These are phyloP conservation scores for Kluyveromyces wickerhamii DNA, from an alignment of 805 yeast species.

Conservation along the genomic window DNA sequence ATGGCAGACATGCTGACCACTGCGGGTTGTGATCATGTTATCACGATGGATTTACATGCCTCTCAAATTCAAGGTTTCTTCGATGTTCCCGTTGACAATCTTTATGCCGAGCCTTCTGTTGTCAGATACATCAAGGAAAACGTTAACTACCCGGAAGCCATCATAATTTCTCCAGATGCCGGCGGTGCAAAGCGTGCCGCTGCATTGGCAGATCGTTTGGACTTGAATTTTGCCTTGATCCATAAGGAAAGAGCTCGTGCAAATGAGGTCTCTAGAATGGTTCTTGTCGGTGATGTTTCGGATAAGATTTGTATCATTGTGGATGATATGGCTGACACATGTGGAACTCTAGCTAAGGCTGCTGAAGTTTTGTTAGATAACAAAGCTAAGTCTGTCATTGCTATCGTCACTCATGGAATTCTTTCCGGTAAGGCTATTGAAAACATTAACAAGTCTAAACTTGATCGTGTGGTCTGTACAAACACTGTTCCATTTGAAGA, in stretches of 20 bases:
- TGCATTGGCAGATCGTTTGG: conserved; percentile 69
- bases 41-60: conserved; percentile 85
- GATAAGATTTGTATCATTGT: conserved; percentile 69
- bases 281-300: conserved; percentile 75
- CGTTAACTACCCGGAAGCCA: conserved; percentile 51
- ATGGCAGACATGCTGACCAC: conserved; percentile 77
- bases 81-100: conserved; percentile 73
- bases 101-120: conserved; percentile 79
- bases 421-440: conserved; percentile 66
- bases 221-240: conserved; percentile 73
- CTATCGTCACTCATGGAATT: conserved; percentile 78
- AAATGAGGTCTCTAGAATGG: conserved; percentile 79
- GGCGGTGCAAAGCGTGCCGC: conserved; percentile 93
- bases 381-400: conserved; percentile 65
- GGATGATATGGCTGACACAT: conserved; percentile 87
- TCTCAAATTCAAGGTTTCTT: conserved; percentile 84
- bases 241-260: conserved; percentile 81
- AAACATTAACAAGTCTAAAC: conserved; percentile 59
- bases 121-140: conserved; percentile 64
- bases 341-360: conserved; percentile 80
- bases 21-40: conserved; percentile 81
- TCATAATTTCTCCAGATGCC: conserved; percentile 79
- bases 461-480: conserved; percentile 67
- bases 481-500: conserved; percentile 74
- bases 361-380: conserved; percentile 65